Conservation (phyloP, 169 alveolate species). For the Plasmodium vinckei region DNA sequence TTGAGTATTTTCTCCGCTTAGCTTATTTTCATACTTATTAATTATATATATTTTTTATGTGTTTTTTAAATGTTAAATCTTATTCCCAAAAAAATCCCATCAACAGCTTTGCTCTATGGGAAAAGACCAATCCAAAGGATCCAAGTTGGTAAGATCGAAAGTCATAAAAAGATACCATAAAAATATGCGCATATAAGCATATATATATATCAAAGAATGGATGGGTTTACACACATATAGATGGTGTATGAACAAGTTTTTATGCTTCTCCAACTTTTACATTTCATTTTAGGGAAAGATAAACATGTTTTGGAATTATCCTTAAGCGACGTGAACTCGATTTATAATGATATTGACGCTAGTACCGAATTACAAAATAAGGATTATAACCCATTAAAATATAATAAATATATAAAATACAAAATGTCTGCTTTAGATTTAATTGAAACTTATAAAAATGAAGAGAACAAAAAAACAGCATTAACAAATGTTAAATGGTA, state of each 20-base stretch:
- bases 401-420: slow-evolving; percentile 41
- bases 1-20: neutral
- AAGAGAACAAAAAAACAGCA: slow-evolving; percentile 70
- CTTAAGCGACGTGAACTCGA: slow-evolving; percentile 62
- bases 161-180: neutral
- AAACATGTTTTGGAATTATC: slow-evolving; percentile 71
- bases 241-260: neutral
- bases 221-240: neutral
- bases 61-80: slow-evolving; percentile 79
- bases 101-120: slow-evolving; percentile 81
- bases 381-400: slow-evolving; percentile 72
- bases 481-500: slow-evolving; percentile 73
- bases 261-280: neutral
- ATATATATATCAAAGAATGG: neutral
- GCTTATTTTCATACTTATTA: neutral
- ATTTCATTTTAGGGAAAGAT: slow-evolving; percentile 28
- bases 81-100: slow-evolving; percentile 76
- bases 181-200: neutral
- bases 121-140: slow-evolving; percentile 83
- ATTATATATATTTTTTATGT: neutral
- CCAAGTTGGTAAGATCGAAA: slow-evolving; percentile 78
- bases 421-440: slow-evolving; percentile 65
- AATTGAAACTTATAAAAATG: slow-evolving; percentile 70
- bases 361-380: slow-evolving; percentile 45
- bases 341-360: slow-evolving; percentile 61